These are phyloP conservation scores for Citrus australasica DNA, from an alignment of 345 rosid genomes.

Conservation along the genomic window DNA sequence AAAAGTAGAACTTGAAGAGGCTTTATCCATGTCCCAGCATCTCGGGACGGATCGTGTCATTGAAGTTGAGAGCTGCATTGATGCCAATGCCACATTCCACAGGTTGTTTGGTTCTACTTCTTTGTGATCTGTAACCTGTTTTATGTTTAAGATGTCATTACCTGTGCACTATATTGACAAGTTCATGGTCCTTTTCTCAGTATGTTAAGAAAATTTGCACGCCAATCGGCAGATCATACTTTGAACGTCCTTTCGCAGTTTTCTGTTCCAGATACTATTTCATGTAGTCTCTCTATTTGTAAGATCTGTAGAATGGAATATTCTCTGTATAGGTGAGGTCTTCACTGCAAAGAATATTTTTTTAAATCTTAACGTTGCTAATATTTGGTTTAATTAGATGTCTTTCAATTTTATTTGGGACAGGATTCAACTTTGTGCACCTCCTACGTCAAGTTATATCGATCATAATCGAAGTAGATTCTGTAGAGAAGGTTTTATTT, in stretches of 20 bases:
- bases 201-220: slow-evolving; percentile 52
- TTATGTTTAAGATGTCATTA: background rate
- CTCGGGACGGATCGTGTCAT: slow-evolving; percentile 56
- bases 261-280: slow-evolving; percentile 30
- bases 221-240: slow-evolving; percentile 57
- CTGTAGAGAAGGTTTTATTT: slow-evolving; percentile 73
- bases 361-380: background rate
- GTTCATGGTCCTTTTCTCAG: slow-evolving; percentile 37
- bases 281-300: slow-evolving; percentile 27
- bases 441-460: slow-evolving; percentile 51
- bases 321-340: slow-evolving; percentile 65
- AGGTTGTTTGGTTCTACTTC: slow-evolving; percentile 40
- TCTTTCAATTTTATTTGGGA: slow-evolving; percentile 18
- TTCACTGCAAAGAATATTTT: background rate
- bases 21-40: slow-evolving; percentile 43
- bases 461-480: slow-evolving; percentile 29
- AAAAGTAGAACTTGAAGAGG: slow-evolving; percentile 68
- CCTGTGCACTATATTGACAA: slow-evolving; percentile 30
- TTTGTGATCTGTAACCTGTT: slow-evolving; percentile 6
- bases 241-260: slow-evolving; percentile 38
- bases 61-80: slow-evolving; percentile 86
- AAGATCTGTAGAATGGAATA: slow-evolving; percentile 54
- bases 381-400: background rate
- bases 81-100: slow-evolving; percentile 65
- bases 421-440: slow-evolving; percentile 73